phyloP scores from a whole-genome alignment of 768 basidiomycete species.

The Trametes punicea region DNA sequence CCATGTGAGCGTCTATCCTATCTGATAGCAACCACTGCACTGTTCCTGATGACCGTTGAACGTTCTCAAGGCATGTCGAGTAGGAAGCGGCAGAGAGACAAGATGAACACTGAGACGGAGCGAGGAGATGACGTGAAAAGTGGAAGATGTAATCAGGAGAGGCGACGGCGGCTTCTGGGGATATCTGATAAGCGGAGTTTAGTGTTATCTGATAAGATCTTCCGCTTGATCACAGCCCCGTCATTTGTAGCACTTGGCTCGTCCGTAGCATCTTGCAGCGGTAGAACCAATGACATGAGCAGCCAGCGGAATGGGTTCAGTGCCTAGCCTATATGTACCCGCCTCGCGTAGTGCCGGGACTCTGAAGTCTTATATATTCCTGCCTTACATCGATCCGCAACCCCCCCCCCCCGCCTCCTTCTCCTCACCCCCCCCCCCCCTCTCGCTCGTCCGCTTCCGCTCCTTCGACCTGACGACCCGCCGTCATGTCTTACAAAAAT shows the following conservation, averaged over 20 bases:
- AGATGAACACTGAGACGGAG: background rate
- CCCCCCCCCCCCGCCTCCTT: background rate
- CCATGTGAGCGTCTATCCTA: constrained; percentile 6
- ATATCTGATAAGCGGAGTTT: constrained; percentile 9
- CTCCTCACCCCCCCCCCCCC: background rate
- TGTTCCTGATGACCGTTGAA: background rate
- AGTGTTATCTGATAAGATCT: constrained; percentile 10
- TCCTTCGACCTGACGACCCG: background rate
- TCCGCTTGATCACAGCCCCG: background rate
- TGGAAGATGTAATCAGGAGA: background rate
- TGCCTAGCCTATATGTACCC: too few species aligned
- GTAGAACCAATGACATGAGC: too few species aligned
- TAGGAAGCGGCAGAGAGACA: background rate
- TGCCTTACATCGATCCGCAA: too few species aligned
- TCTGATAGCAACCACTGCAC: background rate
- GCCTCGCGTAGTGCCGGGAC: background rate
- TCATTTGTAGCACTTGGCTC: background rate
- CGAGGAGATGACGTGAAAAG: background rate
- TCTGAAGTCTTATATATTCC: background rate
- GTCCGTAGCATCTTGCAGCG: too few species aligned
- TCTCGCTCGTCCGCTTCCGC: background rate
- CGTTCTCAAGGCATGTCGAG: background rate
- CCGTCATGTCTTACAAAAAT: constrained; percentile 10
- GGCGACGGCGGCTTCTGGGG: background rate
- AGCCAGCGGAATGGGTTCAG: too few species aligned